Conservation (phyloP, 202 grass and related monocot genomes). For the Digitaria exilis region DNA sequence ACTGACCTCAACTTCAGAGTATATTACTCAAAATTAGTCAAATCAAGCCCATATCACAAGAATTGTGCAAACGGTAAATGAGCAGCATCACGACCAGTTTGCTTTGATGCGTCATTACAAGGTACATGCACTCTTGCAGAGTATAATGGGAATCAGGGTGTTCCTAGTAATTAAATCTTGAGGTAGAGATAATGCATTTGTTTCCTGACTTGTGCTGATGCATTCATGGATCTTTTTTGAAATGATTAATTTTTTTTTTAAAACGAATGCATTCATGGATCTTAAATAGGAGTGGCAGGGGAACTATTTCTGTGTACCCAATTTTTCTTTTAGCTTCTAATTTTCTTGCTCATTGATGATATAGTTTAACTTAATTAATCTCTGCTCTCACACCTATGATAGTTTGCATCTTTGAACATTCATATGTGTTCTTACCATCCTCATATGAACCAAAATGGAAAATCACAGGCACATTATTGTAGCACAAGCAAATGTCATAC, state of each 20-base stretch:
- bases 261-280: neutral
- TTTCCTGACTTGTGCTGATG: no score
- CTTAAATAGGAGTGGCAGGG: conserved; percentile 9
- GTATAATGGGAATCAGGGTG: conserved; percentile 3
- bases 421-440: neutral
- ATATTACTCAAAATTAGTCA: neutral
- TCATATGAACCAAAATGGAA: neutral
- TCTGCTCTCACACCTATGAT: neutral
- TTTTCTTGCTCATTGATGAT: neutral
- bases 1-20: neutral
- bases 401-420: conserved; percentile 24
- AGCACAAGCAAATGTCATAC: conserved; percentile 48
- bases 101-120: neutral
- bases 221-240: conserved; percentile 5
- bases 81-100: neutral
- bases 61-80: neutral
- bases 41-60: neutral
- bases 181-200: conserved; percentile 1
- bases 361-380: neutral
- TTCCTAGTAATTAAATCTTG: neutral
- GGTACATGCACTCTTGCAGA: neutral
- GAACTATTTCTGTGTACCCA: neutral
- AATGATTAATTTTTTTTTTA: no score
- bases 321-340: neutral
- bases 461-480: neutral